Evolutionary conservation across 176 grass and related monocot genomes (phyloP).

Genomic region (Avena insularis): DNA sequence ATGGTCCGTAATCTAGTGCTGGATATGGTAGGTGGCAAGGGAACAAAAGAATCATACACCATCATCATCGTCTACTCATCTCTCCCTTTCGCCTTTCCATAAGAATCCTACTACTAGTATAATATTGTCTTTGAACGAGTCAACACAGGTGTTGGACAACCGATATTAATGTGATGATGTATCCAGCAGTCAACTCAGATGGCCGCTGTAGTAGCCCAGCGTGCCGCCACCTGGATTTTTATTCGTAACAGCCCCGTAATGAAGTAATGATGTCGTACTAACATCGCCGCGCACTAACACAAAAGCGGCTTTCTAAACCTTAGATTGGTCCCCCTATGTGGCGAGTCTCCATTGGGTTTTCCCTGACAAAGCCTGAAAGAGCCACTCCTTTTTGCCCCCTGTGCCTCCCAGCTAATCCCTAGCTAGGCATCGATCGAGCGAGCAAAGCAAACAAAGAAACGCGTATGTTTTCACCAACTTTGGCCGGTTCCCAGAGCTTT

Average conservation of each 20-base stretch:
- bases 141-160: constrained; percentile 19
- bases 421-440: constrained; percentile 44
- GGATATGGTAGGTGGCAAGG: constrained; percentile 41
- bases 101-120: background rate
- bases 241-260: constrained; percentile 7
- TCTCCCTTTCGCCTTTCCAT: constrained; percentile 30
- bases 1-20: constrained; percentile 33
- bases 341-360: constrained; percentile 31
- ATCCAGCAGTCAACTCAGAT: background rate
- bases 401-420: constrained; percentile 84
- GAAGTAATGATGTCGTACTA: constrained; percentile 26
- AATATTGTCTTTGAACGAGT: constrained; percentile 45
- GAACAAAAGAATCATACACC: constrained; percentile 30
- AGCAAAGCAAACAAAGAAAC: constrained; percentile 39
- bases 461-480: constrained; percentile 62
- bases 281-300: constrained; percentile 53
- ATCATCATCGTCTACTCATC: constrained; percentile 33
- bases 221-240: constrained; percentile 30
- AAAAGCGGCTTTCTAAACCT: constrained; percentile 33
- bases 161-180: background rate
- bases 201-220: background rate
- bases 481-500: constrained; percentile 10
- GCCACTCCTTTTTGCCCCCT: constrained; percentile 32
- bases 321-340: constrained; percentile 33
- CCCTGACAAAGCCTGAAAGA: constrained; percentile 10